phyloP scores from a whole-genome alignment of 225 moss, liverwort and hornwort genomes.

The Rhytidiadelphus loreus region DNA sequence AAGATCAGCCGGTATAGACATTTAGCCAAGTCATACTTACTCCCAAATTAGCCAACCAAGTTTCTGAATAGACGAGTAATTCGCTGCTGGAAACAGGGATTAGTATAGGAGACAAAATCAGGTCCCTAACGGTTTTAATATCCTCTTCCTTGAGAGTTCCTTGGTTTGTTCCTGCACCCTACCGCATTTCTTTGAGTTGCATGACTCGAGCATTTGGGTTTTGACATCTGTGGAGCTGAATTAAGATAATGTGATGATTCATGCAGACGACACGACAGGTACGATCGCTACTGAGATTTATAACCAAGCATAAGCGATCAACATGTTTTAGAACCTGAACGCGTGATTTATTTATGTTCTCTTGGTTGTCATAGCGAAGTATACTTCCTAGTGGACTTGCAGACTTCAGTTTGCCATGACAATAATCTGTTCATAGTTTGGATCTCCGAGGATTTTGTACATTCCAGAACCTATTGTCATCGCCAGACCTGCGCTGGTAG shows the following conservation, averaged over 20 bases:
- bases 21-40: not conserved
- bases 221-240: not conserved
- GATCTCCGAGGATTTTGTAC: not conserved
- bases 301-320: not conserved
- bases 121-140: not conserved
- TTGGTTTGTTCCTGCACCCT: not conserved
- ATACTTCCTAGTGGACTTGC: not conserved
- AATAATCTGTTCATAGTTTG: not conserved
- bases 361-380: not conserved
- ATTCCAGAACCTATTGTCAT: not conserved
- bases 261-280: conserved; percentile 49
- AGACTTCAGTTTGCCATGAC: conserved; percentile 3
- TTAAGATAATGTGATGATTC: not conserved
- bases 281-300: conserved; percentile 34
- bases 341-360: not conserved
- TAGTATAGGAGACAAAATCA: not conserved
- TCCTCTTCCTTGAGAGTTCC: not conserved
- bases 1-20: not conserved
- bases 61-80: not conserved
- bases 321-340: not conserved
- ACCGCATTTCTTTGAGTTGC: not conserved
- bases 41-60: not conserved
- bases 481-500: not conserved
- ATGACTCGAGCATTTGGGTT: not conserved
- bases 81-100: not conserved